Evolutionary conservation across 768 basidiomycete species (phyloP).

Genomic region (Sporobolomyces roseus): DNA sequence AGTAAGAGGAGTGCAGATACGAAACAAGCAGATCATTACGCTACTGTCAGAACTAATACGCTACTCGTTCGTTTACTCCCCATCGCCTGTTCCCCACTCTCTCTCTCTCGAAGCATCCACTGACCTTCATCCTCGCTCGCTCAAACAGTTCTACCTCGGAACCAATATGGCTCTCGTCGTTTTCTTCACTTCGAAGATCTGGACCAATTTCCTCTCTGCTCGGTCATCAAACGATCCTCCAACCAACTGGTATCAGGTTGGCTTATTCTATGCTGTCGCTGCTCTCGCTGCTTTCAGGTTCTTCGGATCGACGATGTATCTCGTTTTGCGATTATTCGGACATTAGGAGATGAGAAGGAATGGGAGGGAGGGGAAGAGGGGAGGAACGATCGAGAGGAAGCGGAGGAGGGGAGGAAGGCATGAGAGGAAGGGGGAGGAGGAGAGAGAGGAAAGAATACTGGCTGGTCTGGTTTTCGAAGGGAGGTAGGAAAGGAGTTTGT

Average conservation of each 20-base stretch:
- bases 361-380: too few species aligned
- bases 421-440: background rate
- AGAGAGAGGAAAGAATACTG: background rate
- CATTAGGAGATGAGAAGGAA: too few species aligned
- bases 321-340: constrained; percentile 30
- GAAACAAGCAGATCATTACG: constrained; percentile 82
- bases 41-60: constrained; percentile 57
- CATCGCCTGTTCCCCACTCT: background rate
- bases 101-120: background rate
- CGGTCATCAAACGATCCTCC: constrained; percentile 52
- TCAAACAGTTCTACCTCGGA: constrained; percentile 70
- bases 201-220: constrained; percentile 28
- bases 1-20: constrained; percentile 81
- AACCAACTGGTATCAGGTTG: constrained; percentile 60
- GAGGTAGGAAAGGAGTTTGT: too few species aligned
- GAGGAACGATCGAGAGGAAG: too few species aligned
- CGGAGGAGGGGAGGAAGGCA: too few species aligned
- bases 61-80: constrained; percentile 1
- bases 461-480: too few species aligned
- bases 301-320: constrained; percentile 52
- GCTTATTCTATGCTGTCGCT: constrained; percentile 72
- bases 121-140: background rate
- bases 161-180: constrained; percentile 67
- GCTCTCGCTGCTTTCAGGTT: constrained; percentile 77
- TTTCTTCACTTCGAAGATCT: constrained; percentile 47